Percentiles rank a stretch among this genome's conserved stretches.
Conservation (phyloP, 2,329 filamentous ascomycete species). For the Daldinia eschscholtzii region DNA sequence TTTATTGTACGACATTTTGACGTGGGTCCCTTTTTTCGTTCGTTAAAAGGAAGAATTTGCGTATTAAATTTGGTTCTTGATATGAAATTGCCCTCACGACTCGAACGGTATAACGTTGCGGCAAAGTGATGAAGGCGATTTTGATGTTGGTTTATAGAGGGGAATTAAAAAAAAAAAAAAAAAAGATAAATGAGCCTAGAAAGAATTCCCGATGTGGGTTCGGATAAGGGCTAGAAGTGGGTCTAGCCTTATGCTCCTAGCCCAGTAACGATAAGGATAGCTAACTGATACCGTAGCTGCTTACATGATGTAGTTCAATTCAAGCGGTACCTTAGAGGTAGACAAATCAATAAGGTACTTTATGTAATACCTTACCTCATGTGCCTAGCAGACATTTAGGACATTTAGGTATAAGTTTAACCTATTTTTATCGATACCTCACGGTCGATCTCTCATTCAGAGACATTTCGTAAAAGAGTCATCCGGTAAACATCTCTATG, state of each 20-base stretch:
- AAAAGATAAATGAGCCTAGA: conserved; percentile 20
- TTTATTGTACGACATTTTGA: conserved; percentile 94
- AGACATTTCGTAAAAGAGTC: conserved; percentile 32
- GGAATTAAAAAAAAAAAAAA: conserved; percentile 38
- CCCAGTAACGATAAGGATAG: conserved; percentile 7
- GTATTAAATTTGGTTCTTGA: conserved; percentile 25
- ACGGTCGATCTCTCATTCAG: conserved; percentile 1
- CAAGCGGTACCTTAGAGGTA: too few relatives aligned
- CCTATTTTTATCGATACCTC: conserved; percentile 5
- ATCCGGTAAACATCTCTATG: conserved; percentile 39
- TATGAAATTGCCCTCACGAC: conserved; percentile 75
- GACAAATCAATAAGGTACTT: neutral
- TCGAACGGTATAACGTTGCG: conserved; percentile 78
- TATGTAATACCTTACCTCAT: neutral
- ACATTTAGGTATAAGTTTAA: neutral
- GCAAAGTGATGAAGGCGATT: conserved; percentile 81
- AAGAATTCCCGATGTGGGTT: conserved; percentile 34
- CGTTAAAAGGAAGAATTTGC: conserved; percentile 27
- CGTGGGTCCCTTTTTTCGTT: conserved; percentile 32
- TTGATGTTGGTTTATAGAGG: conserved; percentile 33
- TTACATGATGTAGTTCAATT: neutral
- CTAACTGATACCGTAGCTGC: neutral
- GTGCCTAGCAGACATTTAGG: neutral
- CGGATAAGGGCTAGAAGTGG: conserved; percentile 42
- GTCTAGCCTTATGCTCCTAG: conserved; percentile 1